A percentile compares a stretch with the other conserved stretches of the same genome.
phyloP scores from a whole-genome alignment of 31 red algal genomes.

The Asparagopsis taxiformis region DNA sequence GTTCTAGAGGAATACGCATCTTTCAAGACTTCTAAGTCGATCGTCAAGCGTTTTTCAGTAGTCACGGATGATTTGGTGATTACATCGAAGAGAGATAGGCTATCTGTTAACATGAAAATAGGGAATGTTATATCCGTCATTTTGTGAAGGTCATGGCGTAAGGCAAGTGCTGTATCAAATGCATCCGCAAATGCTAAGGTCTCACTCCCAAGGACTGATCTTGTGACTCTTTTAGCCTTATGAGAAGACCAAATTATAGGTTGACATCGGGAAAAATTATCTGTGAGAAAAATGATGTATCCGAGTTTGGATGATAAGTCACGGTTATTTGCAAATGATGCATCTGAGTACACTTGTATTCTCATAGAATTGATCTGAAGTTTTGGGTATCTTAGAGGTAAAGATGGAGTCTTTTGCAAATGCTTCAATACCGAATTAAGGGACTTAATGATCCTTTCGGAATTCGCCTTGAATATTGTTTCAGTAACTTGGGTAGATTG shows the following conservation, averaged over 20 bases:
- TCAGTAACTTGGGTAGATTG: constrained; percentile 8
- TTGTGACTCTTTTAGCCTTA: constrained; percentile 8
- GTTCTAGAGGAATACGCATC: neutral
- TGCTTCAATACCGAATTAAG: neutral
- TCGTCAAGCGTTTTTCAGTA: constrained; percentile 23
- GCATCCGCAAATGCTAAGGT: constrained; percentile 28
- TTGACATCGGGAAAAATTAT: constrained; percentile 11
- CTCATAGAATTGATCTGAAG: neutral
- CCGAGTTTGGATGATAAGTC: constrained; percentile 33
- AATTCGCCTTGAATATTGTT: neutral
- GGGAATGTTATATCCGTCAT: neutral
- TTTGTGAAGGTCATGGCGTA: constrained; percentile 9
- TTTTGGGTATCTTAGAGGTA: constrained; percentile 1
- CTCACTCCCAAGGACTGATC: constrained; percentile 21
- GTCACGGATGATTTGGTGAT: constrained; percentile 18
- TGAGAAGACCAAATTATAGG: constrained; percentile 2
- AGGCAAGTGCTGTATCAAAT: constrained; percentile 1
- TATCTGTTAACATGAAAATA: constrained; percentile 18
- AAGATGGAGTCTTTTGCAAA: neutral
- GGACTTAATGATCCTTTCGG: neutral
- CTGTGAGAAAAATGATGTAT: constrained; percentile 20
- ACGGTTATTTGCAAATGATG: constrained; percentile 15
- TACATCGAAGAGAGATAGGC: constrained; percentile 11
- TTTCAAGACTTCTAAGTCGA: neutral
- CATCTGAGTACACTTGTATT: neutral